Percentiles rank a stretch among this genome's conserved stretches.
Conservation (phyloP, 2,329 filamentous ascomycete species). For the Tolypocladium ovalisporum region DNA sequence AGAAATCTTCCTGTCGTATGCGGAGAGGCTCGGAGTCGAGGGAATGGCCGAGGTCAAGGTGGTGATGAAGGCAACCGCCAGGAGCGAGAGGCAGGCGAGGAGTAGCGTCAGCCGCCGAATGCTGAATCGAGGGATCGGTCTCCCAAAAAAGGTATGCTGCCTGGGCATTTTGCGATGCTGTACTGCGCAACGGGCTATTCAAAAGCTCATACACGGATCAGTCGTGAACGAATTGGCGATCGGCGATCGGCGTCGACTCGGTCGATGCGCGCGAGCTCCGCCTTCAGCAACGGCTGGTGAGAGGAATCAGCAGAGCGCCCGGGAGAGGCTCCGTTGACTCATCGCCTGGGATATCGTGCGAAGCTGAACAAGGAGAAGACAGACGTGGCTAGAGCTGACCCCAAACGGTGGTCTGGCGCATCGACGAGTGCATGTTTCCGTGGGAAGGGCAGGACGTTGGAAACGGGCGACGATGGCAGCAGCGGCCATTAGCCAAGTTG, state of each 20-base stretch:
- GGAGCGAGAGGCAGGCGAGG: constrained; percentile 37
- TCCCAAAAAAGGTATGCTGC: constrained; percentile 28
- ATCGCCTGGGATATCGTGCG: background rate
- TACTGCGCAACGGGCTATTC: background rate
- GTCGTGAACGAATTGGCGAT: background rate
- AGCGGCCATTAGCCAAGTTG: background rate
- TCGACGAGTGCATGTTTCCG: background rate
- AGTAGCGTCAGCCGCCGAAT: constrained; percentile 42
- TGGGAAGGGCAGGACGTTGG: background rate
- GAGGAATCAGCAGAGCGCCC: background rate
- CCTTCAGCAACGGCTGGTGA: background rate
- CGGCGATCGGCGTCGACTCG: background rate
- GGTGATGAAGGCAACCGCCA: constrained; percentile 44
- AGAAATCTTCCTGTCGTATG: constrained; percentile 37
- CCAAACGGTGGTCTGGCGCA: background rate
- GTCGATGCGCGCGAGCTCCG: background rate
- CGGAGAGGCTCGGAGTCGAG: constrained; percentile 36
- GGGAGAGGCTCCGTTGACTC: background rate
- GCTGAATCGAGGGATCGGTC: constrained; percentile 37
- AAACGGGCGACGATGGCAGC: background rate
- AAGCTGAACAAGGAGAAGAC: background rate
- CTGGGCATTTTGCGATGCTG: constrained; percentile 15
- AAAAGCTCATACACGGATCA: background rate
- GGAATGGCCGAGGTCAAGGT: constrained; percentile 37
- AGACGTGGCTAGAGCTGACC: background rate